Conservation (phyloP, 1,139 yeast species). For the Zygotorulaspora mrakii region DNA sequence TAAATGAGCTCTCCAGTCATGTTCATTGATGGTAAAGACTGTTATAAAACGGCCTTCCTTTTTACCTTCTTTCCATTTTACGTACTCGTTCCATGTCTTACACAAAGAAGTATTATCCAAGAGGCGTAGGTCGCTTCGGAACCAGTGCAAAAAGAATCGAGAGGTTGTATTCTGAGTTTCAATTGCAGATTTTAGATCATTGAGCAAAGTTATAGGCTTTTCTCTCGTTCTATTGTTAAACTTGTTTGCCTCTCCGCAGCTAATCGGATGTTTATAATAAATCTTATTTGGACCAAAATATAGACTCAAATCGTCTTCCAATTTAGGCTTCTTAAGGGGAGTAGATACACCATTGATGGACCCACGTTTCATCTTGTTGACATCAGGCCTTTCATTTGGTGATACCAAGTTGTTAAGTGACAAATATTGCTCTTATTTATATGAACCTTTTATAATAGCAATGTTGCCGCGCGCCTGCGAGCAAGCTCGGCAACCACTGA, state of each 20-base stretch:
- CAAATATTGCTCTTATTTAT: too few relatives aligned
- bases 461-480: too few relatives aligned
- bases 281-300: constrained; percentile 14
- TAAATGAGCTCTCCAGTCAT: constrained; percentile 43
- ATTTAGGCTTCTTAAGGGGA: constrained; percentile 6
- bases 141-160: constrained; percentile 40
- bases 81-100: constrained; percentile 38
- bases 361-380: constrained; percentile 8
- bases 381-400: too few relatives aligned
- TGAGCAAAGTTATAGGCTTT: constrained; percentile 15
- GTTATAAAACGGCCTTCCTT: constrained; percentile 38
- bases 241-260: constrained; percentile 10
- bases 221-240: constrained; percentile 18
- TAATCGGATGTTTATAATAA: constrained; percentile 13
- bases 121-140: constrained; percentile 43
- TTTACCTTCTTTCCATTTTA: constrained; percentile 13
- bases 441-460: background rate
- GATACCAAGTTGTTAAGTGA: too few relatives aligned
- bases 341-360: constrained; percentile 1
- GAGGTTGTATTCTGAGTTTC: background rate
- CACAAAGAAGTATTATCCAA: constrained; percentile 43
- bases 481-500: too few relatives aligned
- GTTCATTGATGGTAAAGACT: constrained; percentile 42
- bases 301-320: constrained; percentile 15
- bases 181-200: background rate